These are phyloP conservation scores for Scorias spongiosa DNA, from an alignment of 2,329 filamentous ascomycete genomes.

Conservation along the genomic window DNA sequence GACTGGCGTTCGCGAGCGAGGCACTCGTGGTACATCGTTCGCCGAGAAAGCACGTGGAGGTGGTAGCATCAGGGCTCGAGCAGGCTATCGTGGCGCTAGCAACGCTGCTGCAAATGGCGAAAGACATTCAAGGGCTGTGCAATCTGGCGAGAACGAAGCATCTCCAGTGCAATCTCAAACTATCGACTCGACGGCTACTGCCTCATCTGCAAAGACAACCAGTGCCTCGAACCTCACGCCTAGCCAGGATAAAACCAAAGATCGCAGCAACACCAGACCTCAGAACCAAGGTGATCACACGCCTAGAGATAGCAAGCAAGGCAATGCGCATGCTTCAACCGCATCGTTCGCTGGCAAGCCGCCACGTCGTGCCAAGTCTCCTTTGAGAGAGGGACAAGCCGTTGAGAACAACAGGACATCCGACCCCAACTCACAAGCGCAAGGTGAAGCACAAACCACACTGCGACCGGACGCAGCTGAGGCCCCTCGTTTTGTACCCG, in stretches of 20 bases:
- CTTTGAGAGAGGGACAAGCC: slow-evolving; percentile 5
- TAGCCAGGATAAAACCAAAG: not conserved
- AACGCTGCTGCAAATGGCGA: slow-evolving; percentile 24
- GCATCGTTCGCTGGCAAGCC: not conserved
- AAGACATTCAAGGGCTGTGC: slow-evolving; percentile 12
- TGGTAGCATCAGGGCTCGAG: slow-evolving; percentile 31
- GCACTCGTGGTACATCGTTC: slow-evolving; percentile 14
- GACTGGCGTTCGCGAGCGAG: slow-evolving; percentile 34
- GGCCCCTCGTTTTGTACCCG: not conserved
- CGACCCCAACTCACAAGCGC: slow-evolving; percentile 7
- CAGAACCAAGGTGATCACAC: slow-evolving; percentile 1
- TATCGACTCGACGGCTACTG: slow-evolving; percentile 16
- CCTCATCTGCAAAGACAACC: slow-evolving; percentile 10
- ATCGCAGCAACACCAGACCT: not conserved
- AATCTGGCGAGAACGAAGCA: slow-evolving; percentile 5
- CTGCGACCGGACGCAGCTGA: slow-evolving; percentile 1
- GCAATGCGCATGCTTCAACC: not conserved
- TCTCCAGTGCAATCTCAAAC: slow-evolving; percentile 9
- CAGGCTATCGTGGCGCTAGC: slow-evolving; percentile 24
- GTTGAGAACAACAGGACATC: slow-evolving; percentile 4
- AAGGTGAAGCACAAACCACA: slow-evolving; percentile 4
- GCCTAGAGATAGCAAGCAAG: not conserved
- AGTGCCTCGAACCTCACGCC: slow-evolving; percentile 5
- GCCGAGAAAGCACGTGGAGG: slow-evolving; percentile 43
- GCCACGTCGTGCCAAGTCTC: slow-evolving; percentile 2